Evolutionary conservation across 2,329 filamentous ascomycete species (phyloP).

Genomic region (Trichophyton rubrum): DNA sequence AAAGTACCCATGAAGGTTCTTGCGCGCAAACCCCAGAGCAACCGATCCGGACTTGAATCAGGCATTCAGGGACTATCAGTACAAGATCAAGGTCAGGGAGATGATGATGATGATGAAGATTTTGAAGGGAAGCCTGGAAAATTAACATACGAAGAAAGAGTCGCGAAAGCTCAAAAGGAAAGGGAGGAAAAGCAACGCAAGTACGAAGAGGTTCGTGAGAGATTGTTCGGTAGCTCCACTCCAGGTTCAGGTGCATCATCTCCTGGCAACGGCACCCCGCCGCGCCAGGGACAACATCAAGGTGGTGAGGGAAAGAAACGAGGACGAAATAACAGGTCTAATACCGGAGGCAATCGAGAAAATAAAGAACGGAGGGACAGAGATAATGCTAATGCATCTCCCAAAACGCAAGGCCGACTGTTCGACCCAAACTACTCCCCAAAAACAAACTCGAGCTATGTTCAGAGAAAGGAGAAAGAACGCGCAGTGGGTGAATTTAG

Average conservation of each 20-base stretch:
- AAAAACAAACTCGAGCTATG: slow-evolving; percentile 45
- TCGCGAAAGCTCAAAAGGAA: slow-evolving; percentile 63
- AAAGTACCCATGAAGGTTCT: slow-evolving; percentile 75
- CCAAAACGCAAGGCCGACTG: slow-evolving; percentile 41
- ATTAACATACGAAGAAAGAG: slow-evolving; percentile 62
- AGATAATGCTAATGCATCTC: slow-evolving; percentile 29
- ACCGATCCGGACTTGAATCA: slow-evolving; percentile 28
- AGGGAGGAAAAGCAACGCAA: slow-evolving; percentile 79
- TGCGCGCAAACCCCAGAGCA: slow-evolving; percentile 60
- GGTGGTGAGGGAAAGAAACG: slow-evolving; percentile 32
- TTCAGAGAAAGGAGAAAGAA: slow-evolving; percentile 33
- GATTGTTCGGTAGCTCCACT: slow-evolving; percentile 59
- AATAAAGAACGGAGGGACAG: slow-evolving; percentile 32
- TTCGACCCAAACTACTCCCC: slow-evolving; percentile 64
- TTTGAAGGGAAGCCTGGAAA: slow-evolving; percentile 34
- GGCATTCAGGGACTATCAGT: slow-evolving; percentile 16
- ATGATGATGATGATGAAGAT: slow-evolving; percentile 7
- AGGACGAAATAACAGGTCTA: slow-evolving; percentile 25
- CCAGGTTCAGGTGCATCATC: slow-evolving; percentile 40
- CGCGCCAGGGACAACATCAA: slow-evolving; percentile 28
- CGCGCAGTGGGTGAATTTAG: background rate
- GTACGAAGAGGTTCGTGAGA: slow-evolving; percentile 78
- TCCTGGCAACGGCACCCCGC: slow-evolving; percentile 51
- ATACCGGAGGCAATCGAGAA: slow-evolving; percentile 17
- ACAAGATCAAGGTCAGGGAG: background rate